phyloP scores from a whole-genome alignment of 768 basidiomycete species.

The Exidia glandulosa region DNA sequence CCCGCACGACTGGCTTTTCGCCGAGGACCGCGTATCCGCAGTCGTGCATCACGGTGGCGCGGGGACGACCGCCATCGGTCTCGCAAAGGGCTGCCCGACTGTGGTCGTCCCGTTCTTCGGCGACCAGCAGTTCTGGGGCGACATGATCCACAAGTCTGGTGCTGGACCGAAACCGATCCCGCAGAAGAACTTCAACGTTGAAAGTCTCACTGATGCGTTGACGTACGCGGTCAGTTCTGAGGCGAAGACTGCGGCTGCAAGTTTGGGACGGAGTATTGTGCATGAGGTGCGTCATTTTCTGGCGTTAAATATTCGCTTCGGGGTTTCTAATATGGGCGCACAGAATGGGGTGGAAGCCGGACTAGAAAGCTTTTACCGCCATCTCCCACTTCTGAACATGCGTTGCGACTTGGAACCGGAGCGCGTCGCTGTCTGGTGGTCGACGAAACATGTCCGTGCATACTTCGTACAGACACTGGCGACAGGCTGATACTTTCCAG shows the following conservation, averaged over 20 bases:
- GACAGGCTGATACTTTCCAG: constrained; percentile 13
- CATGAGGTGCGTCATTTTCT: constrained; percentile 28
- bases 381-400: constrained; percentile 52
- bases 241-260: constrained; percentile 37
- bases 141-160: constrained; percentile 48
- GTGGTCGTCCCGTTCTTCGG: constrained; percentile 59
- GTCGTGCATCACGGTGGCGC: constrained; percentile 59
- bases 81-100: constrained; percentile 48
- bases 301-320: neutral
- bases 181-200: constrained; percentile 37
- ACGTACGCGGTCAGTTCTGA: constrained; percentile 32
- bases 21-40: constrained; percentile 37
- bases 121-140: constrained; percentile 49
- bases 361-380: constrained; percentile 46
- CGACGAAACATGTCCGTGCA: constrained; percentile 34
- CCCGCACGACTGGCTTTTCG: constrained; percentile 62
- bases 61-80: constrained; percentile 53
- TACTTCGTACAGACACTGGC: neutral
- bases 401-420: constrained; percentile 46
- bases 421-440: constrained; percentile 50
- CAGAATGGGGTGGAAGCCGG: constrained; percentile 39
- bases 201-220: constrained; percentile 42
- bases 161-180: constrained; percentile 53
- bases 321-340: no score
- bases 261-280: constrained; percentile 40